These are phyloP conservation scores for Kalmanozyma brasiliensis DNA, from an alignment of 1,284 basidiomycete species.

Conservation along the genomic window DNA sequence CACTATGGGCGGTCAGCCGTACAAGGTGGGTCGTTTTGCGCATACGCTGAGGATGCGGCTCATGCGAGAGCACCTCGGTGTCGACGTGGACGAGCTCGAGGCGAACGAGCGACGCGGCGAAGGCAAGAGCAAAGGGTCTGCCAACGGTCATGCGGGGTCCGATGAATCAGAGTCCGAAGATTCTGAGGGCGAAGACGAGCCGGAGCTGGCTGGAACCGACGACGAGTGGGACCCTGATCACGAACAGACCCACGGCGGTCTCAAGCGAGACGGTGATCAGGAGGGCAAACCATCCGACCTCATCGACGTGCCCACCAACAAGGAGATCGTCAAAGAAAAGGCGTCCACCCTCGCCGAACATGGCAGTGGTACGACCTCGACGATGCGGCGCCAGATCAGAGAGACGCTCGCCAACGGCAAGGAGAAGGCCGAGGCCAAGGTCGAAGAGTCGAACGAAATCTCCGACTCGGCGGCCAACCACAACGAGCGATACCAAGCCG, in stretches of 20 bases:
- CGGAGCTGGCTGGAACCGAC: constrained; percentile 35
- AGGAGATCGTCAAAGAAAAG: constrained; percentile 13
- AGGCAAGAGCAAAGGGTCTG: constrained; percentile 4
- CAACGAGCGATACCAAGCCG: constrained; percentile 38
- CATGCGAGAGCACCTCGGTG: constrained; percentile 95
- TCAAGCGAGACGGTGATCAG: constrained; percentile 12
- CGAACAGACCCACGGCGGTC: constrained; percentile 73
- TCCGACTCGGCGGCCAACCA: constrained; percentile 25
- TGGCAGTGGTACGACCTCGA: constrained; percentile 19
- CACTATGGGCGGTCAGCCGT: constrained; percentile 92
- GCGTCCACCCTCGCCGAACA: constrained; percentile 16
- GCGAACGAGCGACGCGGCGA: constrained; percentile 39
- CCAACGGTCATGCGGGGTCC: constrained; percentile 13
- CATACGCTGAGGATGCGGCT: constrained; percentile 91
- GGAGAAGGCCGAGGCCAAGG: constrained; percentile 17
- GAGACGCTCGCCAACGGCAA: constrained; percentile 19
- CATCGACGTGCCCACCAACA: constrained; percentile 27
- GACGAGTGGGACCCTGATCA: constrained; percentile 81
- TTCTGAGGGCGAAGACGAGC: too few species aligned
- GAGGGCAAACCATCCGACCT: constrained; percentile 13
- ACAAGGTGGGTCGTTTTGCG: constrained; percentile 94
- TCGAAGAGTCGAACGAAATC: neutral
- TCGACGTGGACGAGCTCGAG: constrained; percentile 90
- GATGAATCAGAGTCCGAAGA: too few species aligned
- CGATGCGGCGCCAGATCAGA: constrained; percentile 38